Evolutionary conservation across 1,284 basidiomycete genomes (phyloP), one percentile per base, ranked within the genome.

Genomic region (Lignosus rhinocerotis): DNA sequence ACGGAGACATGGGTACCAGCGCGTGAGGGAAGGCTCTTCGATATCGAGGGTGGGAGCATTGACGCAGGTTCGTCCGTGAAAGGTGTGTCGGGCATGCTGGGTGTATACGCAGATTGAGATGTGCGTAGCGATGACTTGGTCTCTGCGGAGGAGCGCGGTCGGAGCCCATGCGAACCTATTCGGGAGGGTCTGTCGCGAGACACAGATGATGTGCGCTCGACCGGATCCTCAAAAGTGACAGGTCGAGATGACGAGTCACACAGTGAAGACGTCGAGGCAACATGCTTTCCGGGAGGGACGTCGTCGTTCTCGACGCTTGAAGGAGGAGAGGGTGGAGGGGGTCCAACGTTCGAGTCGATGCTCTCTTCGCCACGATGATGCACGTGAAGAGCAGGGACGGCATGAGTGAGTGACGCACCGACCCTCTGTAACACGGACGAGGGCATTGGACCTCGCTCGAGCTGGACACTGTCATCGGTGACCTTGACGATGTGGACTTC

Each of bases 311-410:
- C 82, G 32, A 82, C 75, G 67, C 85, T 86, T 11, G 84, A 84
- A 3, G 86, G 87, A 0, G 86, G 86, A 0, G 85, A 87, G 5
- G 87, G 86, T 1, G 86, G 86, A 0, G 85, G 84, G 5, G 86
- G 85, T 16, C 85, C 85, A 21, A 78, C 63, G 56, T 72, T 67
- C 58, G 70, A 67, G 57, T 67, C 65, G 9, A 25, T 51, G 58
- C 63, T 67, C 46, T 43, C 51, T 44, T 64, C 41, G 45, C 65
- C 61, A 11, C 25, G 25, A 25, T 42, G 55, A 19, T 62, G 63
- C 41, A 36, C 25, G 48, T 60, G 65, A 54, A 67, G 67, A 58
- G 55, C 62, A 11, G 72, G 67, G 1, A 76, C 67, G 51, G 70
- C 69, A 41, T 74, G 74, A 56, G 68, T 60, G 67, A 81, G 66